These are phyloP conservation scores for Diplodia mutila DNA, from an alignment of 2,329 filamentous ascomycete genomes.

Conservation along the genomic window DNA sequence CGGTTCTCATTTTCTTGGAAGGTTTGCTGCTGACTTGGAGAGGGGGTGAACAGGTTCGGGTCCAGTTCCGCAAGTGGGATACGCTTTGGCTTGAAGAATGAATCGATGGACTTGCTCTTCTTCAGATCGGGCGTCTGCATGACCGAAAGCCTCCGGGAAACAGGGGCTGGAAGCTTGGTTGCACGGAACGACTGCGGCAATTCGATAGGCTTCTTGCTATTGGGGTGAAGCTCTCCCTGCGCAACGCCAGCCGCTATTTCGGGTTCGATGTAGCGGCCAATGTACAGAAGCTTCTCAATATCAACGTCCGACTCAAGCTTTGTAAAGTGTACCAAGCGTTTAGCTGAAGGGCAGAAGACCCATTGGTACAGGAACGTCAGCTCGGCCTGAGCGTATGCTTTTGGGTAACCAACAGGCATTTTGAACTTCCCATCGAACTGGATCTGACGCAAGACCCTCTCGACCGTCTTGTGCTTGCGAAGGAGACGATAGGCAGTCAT, in stretches of 20 bases:
- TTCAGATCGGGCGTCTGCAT: constrained; percentile 57
- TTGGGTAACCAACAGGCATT: constrained; percentile 79
- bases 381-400: constrained; percentile 83
- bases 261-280: constrained; percentile 73
- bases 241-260: constrained; percentile 75
- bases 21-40: constrained; percentile 65
- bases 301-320: constrained; percentile 65
- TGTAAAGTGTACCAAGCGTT: constrained; percentile 75
- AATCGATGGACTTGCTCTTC: constrained; percentile 63
- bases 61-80: constrained; percentile 69
- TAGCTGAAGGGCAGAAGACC: constrained; percentile 80
- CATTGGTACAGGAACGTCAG: constrained; percentile 92
- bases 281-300: constrained; percentile 74
- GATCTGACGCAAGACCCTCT: constrained; percentile 78
- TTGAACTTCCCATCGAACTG: constrained; percentile 87
- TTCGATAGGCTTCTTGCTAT: constrained; percentile 72
- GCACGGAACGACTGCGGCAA: constrained; percentile 34
- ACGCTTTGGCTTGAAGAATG: constrained; percentile 67
- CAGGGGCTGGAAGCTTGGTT: constrained; percentile 44
- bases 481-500: constrained; percentile 93
- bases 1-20: constrained; percentile 57
- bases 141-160: constrained; percentile 32
- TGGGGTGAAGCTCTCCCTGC: constrained; percentile 81
- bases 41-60: constrained; percentile 68
- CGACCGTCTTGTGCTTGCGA: constrained; percentile 85